phyloP scores from a whole-genome alignment of 1,284 basidiomycete species.

The Cryptococcus deneoformans region DNA sequence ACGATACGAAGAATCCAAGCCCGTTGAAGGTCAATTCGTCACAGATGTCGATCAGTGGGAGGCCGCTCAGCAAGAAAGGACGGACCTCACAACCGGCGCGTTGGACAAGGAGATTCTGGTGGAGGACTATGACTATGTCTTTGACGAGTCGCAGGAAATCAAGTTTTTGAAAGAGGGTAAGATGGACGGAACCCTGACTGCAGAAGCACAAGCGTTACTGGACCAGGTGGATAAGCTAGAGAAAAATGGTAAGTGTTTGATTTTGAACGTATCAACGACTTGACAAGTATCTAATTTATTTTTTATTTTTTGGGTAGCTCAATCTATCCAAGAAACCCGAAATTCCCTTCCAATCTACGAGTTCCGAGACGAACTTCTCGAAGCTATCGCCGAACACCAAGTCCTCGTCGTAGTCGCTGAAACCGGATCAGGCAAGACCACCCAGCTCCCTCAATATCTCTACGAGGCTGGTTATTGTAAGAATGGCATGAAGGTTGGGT shows the following conservation, averaged over 20 bases:
- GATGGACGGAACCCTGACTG: slow-evolving; percentile 71
- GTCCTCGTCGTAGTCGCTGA: slow-evolving; percentile 90
- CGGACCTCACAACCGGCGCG: slow-evolving; percentile 83
- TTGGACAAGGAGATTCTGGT: slow-evolving; percentile 77
- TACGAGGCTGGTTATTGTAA: slow-evolving; percentile 95
- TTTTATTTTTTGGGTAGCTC: slow-evolving; percentile 55
- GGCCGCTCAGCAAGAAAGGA: slow-evolving; percentile 82
- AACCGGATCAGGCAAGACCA: slow-evolving; percentile 97
- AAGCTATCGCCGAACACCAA: slow-evolving; percentile 87
- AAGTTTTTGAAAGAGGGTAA: slow-evolving; percentile 87
- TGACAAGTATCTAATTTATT: neutral
- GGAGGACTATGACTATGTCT: slow-evolving; percentile 92
- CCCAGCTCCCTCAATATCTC: slow-evolving; percentile 92
- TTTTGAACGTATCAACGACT: neutral
- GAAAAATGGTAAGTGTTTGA: slow-evolving; percentile 64
- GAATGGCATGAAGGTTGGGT: slow-evolving; percentile 86
- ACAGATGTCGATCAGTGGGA: slow-evolving; percentile 98
- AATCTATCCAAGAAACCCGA: slow-evolving; percentile 83
- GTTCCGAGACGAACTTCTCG: slow-evolving; percentile 80
- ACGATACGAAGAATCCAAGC: slow-evolving; percentile 82
- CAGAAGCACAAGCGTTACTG: slow-evolving; percentile 82
- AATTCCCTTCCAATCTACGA: slow-evolving; percentile 87
- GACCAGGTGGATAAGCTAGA: slow-evolving; percentile 90
- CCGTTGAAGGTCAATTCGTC: slow-evolving; percentile 76
- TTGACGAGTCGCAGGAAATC: slow-evolving; percentile 96